Conservation (phyloP, 257 asterid species). For the Gentiana macrophylla region DNA sequence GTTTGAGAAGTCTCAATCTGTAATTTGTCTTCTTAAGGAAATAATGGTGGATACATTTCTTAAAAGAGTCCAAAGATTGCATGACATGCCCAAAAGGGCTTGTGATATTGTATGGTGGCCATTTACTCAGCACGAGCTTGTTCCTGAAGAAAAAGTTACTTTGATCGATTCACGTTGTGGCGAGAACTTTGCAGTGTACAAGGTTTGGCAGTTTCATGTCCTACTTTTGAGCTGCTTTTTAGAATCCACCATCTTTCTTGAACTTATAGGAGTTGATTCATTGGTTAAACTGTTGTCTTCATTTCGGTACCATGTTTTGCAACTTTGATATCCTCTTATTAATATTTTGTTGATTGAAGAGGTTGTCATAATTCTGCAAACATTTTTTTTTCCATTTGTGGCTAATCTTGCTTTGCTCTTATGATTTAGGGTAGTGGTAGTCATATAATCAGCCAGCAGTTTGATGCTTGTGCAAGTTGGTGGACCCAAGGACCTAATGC, state of each 20-base stretch:
- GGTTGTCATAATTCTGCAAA: neutral
- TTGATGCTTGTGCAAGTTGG: slow-evolving; percentile 99
- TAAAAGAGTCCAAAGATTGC: slow-evolving; percentile 50
- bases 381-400: neutral
- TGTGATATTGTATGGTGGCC: slow-evolving; percentile 94
- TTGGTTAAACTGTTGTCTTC: neutral
- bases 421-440: slow-evolving; percentile 29
- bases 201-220: slow-evolving; percentile 32
- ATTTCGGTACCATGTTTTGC: neutral
- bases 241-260: slow-evolving; percentile 4
- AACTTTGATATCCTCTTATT: neutral
- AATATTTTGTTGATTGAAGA: neutral
- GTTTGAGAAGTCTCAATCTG: slow-evolving; percentile 59
- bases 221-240: slow-evolving; percentile 1
- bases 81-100: slow-evolving; percentile 66
- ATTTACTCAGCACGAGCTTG: slow-evolving; percentile 90
- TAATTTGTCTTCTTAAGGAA: slow-evolving; percentile 68
- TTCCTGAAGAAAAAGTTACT: slow-evolving; percentile 69
- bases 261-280: neutral
- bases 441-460: slow-evolving; percentile 58
- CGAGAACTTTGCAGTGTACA: slow-evolving; percentile 75
- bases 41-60: slow-evolving; percentile 52
- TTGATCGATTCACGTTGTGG: slow-evolving; percentile 97
- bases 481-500: slow-evolving; percentile 99
- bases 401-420: slow-evolving; percentile 18